These are phyloP conservation scores for Dactylella cylindrospora DNA, from an alignment of 2,329 filamentous ascomycete species.

Conservation along the genomic window DNA sequence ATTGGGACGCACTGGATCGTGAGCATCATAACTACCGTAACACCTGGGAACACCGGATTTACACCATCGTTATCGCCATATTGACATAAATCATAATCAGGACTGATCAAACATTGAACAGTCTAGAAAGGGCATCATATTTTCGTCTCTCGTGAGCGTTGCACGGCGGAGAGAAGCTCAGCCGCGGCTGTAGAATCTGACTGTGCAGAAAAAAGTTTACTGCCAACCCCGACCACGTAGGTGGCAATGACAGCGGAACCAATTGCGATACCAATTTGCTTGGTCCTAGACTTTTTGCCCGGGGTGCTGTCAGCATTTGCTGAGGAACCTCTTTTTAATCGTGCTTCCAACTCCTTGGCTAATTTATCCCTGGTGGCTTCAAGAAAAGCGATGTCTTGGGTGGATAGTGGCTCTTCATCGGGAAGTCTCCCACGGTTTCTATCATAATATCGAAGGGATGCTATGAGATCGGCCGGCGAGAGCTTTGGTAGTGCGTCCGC, in stretches of 20 bases:
- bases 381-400: constrained; percentile 22
- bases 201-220: constrained; percentile 21
- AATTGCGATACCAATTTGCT: constrained; percentile 1
- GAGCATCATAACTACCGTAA: too few species aligned
- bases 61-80: too few species aligned
- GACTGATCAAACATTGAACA: neutral
- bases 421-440: constrained; percentile 18
- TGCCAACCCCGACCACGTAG: constrained; percentile 24
- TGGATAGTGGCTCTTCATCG: constrained; percentile 36
- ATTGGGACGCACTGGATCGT: too few species aligned
- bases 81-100: too few species aligned
- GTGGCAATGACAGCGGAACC: constrained; percentile 10
- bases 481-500: constrained; percentile 4
- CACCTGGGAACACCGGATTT: too few species aligned
- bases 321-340: neutral
- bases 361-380: constrained; percentile 15
- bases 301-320: neutral
- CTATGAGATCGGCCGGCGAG: constrained; percentile 38
- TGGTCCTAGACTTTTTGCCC: neutral
- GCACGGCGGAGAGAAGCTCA: constrained; percentile 34
- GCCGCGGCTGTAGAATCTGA: constrained; percentile 21
- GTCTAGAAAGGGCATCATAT: neutral
- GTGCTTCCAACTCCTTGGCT: neutral
- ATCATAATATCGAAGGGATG: constrained; percentile 37
- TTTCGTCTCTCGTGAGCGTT: constrained; percentile 5